These are phyloP conservation scores for Cyphellophora attinorum DNA, from an alignment of 2,329 filamentous ascomycete species.

Conservation along the genomic window DNA sequence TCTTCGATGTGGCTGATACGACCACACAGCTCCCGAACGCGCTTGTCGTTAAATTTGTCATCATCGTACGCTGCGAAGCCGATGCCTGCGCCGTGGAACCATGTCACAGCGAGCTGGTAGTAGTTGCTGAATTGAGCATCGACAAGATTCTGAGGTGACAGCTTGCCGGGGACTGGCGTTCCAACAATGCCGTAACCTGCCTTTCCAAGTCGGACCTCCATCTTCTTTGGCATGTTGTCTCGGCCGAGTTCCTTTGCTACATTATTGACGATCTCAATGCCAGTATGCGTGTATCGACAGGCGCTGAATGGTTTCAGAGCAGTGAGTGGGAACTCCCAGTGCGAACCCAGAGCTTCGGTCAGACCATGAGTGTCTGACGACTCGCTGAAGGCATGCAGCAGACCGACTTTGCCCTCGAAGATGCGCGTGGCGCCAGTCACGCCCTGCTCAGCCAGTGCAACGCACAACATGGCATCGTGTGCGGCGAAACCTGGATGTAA, in stretches of 20 bases:
- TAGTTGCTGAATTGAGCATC: constrained; percentile 27
- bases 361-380: neutral
- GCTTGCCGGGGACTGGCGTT: constrained; percentile 25
- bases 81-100: constrained; percentile 1
- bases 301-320: constrained; percentile 17
- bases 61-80: constrained; percentile 4
- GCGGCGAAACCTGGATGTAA: constrained; percentile 27
- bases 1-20: too few species aligned
- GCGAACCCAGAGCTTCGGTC: constrained; percentile 2
- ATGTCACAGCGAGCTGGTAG: constrained; percentile 21
- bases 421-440: constrained; percentile 11
- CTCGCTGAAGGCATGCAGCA: constrained; percentile 5
- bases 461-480: constrained; percentile 26
- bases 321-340: constrained; percentile 16
- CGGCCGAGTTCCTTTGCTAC: constrained; percentile 2
- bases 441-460: constrained; percentile 23
- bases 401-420: constrained; percentile 9
- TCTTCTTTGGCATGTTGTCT: too few species aligned
- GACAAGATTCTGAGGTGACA: constrained; percentile 25
- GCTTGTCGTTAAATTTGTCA: too few species aligned
- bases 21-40: too few species aligned
- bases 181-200: constrained; percentile 23
- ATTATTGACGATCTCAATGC: constrained; percentile 17
- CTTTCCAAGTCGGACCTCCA: too few species aligned
- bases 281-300: constrained; percentile 17